A percentile compares a stretch with the other conserved stretches of the same genome.
These are phyloP conservation scores for Rubus idaeus DNA, from an alignment of 306 rosid species.

Conservation along the genomic window DNA sequence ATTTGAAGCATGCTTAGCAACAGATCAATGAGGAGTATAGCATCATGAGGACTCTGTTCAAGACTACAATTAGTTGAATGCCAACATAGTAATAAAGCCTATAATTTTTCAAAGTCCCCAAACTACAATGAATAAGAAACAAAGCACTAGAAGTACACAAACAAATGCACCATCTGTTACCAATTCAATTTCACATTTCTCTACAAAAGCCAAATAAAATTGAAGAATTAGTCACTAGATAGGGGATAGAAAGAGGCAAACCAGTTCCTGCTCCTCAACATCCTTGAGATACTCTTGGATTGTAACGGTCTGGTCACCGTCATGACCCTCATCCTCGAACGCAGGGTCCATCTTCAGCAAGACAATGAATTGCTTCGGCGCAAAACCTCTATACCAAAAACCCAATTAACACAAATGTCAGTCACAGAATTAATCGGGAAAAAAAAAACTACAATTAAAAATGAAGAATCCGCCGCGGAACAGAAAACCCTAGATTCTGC, in stretches of 20 bases:
- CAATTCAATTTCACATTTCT: not conserved
- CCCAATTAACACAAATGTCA: not conserved
- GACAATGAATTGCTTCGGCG: slow-evolving; percentile 1
- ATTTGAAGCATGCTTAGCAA: not conserved
- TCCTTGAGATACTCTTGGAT: slow-evolving; percentile 76
- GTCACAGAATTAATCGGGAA: not conserved
- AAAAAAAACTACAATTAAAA: not conserved
- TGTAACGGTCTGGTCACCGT: slow-evolving; percentile 58
- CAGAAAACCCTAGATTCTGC: slow-evolving; percentile 53
- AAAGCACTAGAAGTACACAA: not conserved
- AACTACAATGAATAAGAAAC: not conserved
- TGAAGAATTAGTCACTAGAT: not conserved
- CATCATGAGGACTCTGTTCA: not conserved
- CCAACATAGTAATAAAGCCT: not conserved
- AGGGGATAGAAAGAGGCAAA: slow-evolving; percentile 16
- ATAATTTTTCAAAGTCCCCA: not conserved
- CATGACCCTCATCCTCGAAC: slow-evolving; percentile 55
- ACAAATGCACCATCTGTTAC: slow-evolving; percentile 3
- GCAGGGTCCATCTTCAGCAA: slow-evolving; percentile 50
- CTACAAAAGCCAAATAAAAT: not conserved
- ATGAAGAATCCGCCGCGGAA: slow-evolving; percentile 1
- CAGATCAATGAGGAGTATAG: not conserved
- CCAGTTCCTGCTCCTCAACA: slow-evolving; percentile 92
- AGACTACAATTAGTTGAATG: not conserved
- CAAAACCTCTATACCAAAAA: slow-evolving; percentile 13